phyloP scores from a whole-genome alignment of 2,329 filamentous ascomycete species.

The Fusarium tuaranense region DNA sequence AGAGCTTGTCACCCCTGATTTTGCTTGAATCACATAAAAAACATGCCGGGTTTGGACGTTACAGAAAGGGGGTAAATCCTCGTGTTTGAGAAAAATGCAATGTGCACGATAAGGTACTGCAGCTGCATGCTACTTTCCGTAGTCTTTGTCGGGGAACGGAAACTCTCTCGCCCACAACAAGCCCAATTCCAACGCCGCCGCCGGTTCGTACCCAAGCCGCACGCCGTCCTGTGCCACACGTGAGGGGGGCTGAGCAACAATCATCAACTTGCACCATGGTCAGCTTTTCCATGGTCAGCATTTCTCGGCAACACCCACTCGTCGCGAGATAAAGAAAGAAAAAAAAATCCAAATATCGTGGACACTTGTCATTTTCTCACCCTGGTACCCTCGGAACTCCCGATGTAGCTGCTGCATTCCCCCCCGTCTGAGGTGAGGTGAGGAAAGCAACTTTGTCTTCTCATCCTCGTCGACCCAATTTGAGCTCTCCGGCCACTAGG shows the following conservation, averaged over 20 bases:
- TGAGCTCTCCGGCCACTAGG: conserved; percentile 22
- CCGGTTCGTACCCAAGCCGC: conserved; percentile 9
- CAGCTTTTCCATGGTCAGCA: conserved; percentile 32
- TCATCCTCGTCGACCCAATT: conserved; percentile 10
- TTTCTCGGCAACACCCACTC: conserved; percentile 24
- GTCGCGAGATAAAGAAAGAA: neutral
- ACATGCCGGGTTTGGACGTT: conserved; percentile 16
- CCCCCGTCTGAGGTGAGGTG: conserved; percentile 15
- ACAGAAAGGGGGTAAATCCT: conserved; percentile 24
- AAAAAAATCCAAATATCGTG: conserved; percentile 5
- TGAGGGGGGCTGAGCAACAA: conserved; percentile 28
- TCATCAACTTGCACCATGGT: conserved; percentile 19
- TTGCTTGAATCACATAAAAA: conserved; percentile 13
- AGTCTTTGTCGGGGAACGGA: conserved; percentile 8
- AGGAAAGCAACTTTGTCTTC: neutral
- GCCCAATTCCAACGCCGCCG: neutral
- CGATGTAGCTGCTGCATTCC: neutral
- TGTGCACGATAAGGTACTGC: conserved; percentile 19
- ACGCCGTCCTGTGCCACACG: conserved; percentile 21
- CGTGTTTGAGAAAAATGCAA: conserved; percentile 18
- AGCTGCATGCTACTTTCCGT: neutral
- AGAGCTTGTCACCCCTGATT: conserved; percentile 18
- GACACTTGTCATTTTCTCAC: neutral
- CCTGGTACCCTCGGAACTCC: neutral
- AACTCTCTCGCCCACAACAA: conserved; percentile 6